These are phyloP conservation scores for Geotrichum klebahnii DNA, from an alignment of 1,139 yeast species.

Conservation along the genomic window DNA sequence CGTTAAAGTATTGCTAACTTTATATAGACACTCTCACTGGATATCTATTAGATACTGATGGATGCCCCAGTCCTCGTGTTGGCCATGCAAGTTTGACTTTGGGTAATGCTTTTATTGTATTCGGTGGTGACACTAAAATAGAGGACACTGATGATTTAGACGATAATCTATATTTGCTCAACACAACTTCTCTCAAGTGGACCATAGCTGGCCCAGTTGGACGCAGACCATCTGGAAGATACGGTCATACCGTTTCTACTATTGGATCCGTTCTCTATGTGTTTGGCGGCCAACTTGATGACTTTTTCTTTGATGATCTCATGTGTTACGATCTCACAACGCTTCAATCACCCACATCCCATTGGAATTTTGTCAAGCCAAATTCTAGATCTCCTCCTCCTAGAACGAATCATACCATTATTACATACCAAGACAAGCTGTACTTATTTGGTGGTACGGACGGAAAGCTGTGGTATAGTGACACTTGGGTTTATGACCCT, in stretches of 20 bases:
- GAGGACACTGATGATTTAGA: constrained; percentile 71
- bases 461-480: constrained; percentile 68
- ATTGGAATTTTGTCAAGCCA: constrained; percentile 74
- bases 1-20: constrained; percentile 18
- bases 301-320: constrained; percentile 77
- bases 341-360: constrained; percentile 77
- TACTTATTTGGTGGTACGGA: constrained; percentile 95
- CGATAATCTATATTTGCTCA: constrained; percentile 84
- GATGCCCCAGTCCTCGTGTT: constrained; percentile 90
- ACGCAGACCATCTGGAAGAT: constrained; percentile 82
- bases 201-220: constrained; percentile 83
- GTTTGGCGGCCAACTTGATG: constrained; percentile 95
- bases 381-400: constrained; percentile 60
- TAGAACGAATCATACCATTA: constrained; percentile 86
- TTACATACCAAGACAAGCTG: constrained; percentile 69
- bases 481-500: constrained; percentile 81
- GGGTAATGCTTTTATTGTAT: constrained; percentile 91
- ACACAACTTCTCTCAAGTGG: constrained; percentile 86
- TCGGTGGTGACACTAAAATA: constrained; percentile 95
- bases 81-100: constrained; percentile 91
- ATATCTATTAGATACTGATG: constrained; percentile 61
- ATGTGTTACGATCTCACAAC: constrained; percentile 83
- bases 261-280: constrained; percentile 71
- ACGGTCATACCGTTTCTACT: constrained; percentile 79
- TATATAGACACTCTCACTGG: constrained; percentile 45